Conservation (phyloP, 75 land plant genomes). For the Selaginella moellendorffii region DNA sequence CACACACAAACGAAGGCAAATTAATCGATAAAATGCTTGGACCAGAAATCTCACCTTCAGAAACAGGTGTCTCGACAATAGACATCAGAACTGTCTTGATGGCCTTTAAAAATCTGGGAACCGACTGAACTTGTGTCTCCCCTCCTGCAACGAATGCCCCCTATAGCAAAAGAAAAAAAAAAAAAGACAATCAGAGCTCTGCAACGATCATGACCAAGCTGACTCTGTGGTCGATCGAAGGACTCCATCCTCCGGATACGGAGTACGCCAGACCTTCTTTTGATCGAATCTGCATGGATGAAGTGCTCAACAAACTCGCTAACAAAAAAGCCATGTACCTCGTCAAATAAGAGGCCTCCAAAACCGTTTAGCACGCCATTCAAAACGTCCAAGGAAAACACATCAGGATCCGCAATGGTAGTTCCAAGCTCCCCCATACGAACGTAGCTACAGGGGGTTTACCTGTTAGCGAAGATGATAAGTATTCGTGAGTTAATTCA, state of each 20-base stretch:
- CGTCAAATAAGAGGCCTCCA: constrained; percentile 25
- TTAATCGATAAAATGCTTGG: not conserved
- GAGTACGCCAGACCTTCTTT: constrained; percentile 27
- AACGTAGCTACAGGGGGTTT: constrained; percentile 24
- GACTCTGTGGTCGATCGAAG: constrained; percentile 21
- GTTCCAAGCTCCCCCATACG: constrained; percentile 27
- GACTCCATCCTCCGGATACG: constrained; percentile 24
- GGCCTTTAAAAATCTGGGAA: constrained; percentile 13
- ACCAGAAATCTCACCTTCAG: constrained; percentile 13
- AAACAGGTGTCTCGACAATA: constrained; percentile 8
- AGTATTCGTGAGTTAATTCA: not conserved
- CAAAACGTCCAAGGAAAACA: constrained; percentile 20
- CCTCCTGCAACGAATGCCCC: constrained; percentile 20
- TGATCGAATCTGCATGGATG: constrained; percentile 15
- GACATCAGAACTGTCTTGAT: constrained; percentile 11
- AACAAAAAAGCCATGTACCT: constrained; percentile 9
- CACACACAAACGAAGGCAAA: not conserved
- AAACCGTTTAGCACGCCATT: constrained; percentile 23
- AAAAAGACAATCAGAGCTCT: too few relatives aligned
- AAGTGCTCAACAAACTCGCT: not conserved
- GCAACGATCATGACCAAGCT: too few relatives aligned
- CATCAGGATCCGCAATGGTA: constrained; percentile 20
- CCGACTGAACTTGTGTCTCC: constrained; percentile 14
- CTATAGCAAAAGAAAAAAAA: too few relatives aligned
- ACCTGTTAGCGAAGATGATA: too few relatives aligned